phyloP scores from a whole-genome alignment of 768 basidiomycete species.

The Sistotremastrum suecicum region DNA sequence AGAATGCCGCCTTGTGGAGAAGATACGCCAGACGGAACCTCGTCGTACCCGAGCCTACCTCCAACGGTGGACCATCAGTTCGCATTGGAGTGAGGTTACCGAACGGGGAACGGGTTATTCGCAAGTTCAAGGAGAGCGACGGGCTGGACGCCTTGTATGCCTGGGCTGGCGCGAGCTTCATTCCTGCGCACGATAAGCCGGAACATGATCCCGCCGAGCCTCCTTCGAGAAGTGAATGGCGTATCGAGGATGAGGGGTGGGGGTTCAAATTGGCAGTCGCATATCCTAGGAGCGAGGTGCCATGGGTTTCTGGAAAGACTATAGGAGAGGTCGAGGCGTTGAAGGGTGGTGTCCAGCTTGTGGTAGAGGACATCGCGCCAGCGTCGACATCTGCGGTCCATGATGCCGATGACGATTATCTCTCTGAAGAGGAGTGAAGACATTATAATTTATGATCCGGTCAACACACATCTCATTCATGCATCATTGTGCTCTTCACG shows the following conservation, averaged over 20 bases:
- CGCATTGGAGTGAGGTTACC: slow-evolving; percentile 40
- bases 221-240: slow-evolving; percentile 25
- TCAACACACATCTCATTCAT: too few species aligned
- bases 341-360: slow-evolving; percentile 17
- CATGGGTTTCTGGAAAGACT: slow-evolving; percentile 22
- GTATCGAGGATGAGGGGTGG: slow-evolving; percentile 41
- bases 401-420: too few species aligned
- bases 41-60: slow-evolving; percentile 21
- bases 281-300: slow-evolving; percentile 56
- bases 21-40: slow-evolving; percentile 41
- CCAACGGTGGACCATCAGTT: slow-evolving; percentile 8
- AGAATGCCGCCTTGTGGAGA: slow-evolving; percentile 30
- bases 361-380: slow-evolving; percentile 9
- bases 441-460: too few species aligned
- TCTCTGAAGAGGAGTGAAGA: too few species aligned
- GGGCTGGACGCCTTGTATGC: slow-evolving; percentile 55
- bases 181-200: slow-evolving; percentile 25
- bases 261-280: slow-evolving; percentile 55
- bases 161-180: slow-evolving; percentile 50
- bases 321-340: slow-evolving; percentile 11
- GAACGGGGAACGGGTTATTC: slow-evolving; percentile 37
- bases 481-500: too few species aligned
- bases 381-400: too few species aligned
- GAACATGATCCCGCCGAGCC: slow-evolving; percentile 29
- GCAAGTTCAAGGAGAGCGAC: slow-evolving; percentile 34